Base-by-base conservation (phyloP, 805 yeast genomes). In the Candida parachauliodes region DNA sequence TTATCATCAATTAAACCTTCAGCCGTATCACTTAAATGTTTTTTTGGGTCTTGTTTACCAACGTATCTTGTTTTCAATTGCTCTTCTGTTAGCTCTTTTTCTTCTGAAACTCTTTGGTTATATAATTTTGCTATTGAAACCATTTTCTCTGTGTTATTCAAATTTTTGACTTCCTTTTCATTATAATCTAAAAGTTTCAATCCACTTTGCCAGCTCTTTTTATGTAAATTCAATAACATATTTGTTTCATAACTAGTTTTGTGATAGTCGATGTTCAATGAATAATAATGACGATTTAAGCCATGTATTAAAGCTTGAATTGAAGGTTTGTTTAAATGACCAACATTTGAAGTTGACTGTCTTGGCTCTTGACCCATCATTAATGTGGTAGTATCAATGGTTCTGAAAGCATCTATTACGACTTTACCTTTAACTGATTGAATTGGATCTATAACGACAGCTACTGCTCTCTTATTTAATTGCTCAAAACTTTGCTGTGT, bases 361-460 rank as follows among this genome's bases (percentile, higher is more conserved):
- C 99, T 81, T 37, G 98, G 97, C 64, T 93, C 99, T 61, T 87
- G 95, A 41, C 96, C 96, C 76, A 88, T 77, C 93, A 93, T 87
- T 53, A 89, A 64, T 9, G 88, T 75, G 28, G 88, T 77, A 3
- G 96, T 80, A 48, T 88, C 87, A 54, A 93, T 93, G 46, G 94
- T 74, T 68, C 99, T 78, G 68, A 93, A 93, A 2, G 99, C 99
- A 65, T 93, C 99, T 53, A 93, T 93, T 33, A 93, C 99, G 32
- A 93, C 99, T 60, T 93, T 93, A 46, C 99, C 99, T 63, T 91
- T 89, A 35, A 93, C 99, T 10, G 96, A 88, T 65, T 93, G 99
- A 55, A 93, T 93, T 32, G 99, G 98, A 62, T 93, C 99, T 43
- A 93, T 83, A 28, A 93, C 99, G 22, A 93, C 99, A 1, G 99